Evolutionary conservation across 2,329 filamentous ascomycete species (phyloP).

Genomic region (Phialophora tarda): DNA sequence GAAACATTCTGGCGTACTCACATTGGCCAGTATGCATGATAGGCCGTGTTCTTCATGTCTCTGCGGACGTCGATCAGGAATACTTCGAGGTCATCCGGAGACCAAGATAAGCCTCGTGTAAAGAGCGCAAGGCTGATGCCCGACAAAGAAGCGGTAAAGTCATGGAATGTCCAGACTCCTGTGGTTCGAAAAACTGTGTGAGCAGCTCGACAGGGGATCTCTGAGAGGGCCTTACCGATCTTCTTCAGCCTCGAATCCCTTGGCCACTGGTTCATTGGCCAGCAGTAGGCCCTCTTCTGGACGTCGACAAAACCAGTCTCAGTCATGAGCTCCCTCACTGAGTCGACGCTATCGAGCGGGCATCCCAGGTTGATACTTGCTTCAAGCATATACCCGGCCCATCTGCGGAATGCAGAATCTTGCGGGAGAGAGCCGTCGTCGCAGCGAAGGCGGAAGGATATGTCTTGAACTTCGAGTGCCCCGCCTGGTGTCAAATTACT

Average conservation of each 20-base stretch:
- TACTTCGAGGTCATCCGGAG: conserved; percentile 42
- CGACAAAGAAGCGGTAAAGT: conserved; percentile 40
- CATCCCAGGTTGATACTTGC: conserved; percentile 29
- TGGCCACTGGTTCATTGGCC: conserved; percentile 44
- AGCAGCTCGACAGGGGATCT: not conserved
- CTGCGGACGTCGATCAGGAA: conserved; percentile 44
- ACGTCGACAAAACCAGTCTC: conserved; percentile 41
- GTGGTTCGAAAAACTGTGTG: not conserved
- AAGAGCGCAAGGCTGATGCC: conserved; percentile 41
- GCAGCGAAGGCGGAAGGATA: conserved; percentile 24
- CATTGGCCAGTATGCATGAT: conserved; percentile 41
- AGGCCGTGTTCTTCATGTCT: conserved; percentile 44
- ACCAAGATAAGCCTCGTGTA: conserved; percentile 37
- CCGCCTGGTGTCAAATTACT: conserved; percentile 48
- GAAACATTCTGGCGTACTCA: conserved; percentile 12
- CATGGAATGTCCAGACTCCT: conserved; percentile 36
- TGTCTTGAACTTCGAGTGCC: conserved; percentile 48
- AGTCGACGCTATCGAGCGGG: conserved; percentile 28
- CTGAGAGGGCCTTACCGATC: conserved; percentile 18
- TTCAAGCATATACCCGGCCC: conserved; percentile 31
- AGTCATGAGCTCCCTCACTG: conserved; percentile 26
- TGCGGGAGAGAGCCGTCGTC: conserved; percentile 29
- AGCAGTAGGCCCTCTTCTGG: conserved; percentile 34
- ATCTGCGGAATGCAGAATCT: conserved; percentile 23
- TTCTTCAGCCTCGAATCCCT: conserved; percentile 42